These are phyloP conservation scores for Calendula officinalis DNA, from an alignment of 129 eudicot species.

Conservation along the genomic window DNA sequence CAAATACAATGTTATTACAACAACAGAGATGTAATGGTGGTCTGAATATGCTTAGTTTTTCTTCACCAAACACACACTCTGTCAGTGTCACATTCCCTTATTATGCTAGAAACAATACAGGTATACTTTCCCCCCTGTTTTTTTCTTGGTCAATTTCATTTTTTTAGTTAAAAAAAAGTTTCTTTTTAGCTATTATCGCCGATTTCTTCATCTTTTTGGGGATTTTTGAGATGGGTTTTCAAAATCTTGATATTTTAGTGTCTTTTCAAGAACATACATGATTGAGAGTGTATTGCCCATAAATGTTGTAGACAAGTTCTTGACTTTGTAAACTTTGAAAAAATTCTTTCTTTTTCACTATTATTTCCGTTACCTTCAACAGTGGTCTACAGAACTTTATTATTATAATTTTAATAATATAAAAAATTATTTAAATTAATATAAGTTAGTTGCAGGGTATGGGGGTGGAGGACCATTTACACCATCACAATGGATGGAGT, in stretches of 20 bases:
- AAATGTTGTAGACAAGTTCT: constrained; percentile 5
- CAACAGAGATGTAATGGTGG: constrained; percentile 41
- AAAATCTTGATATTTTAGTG: neutral
- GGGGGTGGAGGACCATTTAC: constrained; percentile 65
- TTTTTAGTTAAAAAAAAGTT: neutral
- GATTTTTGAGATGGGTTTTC: neutral
- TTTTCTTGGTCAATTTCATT: neutral
- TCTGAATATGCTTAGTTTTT: constrained; percentile 78
- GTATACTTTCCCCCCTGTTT: neutral
- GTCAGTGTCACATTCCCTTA: constrained; percentile 35
- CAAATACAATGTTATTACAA: constrained; percentile 23
- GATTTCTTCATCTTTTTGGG: neutral
- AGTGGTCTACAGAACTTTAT: neutral
- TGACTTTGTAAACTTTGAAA: constrained; percentile 2
- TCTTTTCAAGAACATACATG: neutral
- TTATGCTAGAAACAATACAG: constrained; percentile 46
- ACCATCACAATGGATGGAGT: constrained; percentile 89
- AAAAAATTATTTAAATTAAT: neutral
- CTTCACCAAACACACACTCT: constrained; percentile 52
- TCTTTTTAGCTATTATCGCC: neutral
- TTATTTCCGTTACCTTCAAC: neutral
- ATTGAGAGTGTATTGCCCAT: constrained; percentile 2
- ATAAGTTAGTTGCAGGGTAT: constrained; percentile 39
- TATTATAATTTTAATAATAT: neutral
- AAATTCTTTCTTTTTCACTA: neutral